phyloP scores from a whole-genome alignment of 164 flowering plant species.

The Echeveria elegans region DNA sequence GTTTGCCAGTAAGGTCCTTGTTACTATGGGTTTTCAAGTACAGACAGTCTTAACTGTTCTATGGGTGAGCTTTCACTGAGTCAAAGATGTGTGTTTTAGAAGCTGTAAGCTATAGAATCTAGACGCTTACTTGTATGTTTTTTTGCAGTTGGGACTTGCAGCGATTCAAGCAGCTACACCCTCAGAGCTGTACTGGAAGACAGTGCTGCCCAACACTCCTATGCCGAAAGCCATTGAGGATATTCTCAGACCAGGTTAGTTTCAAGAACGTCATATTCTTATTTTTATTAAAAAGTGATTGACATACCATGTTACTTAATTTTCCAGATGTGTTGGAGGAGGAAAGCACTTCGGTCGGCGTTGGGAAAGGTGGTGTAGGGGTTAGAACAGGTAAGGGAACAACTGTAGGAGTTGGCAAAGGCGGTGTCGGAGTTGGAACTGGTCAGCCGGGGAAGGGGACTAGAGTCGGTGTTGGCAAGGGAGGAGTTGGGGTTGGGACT shows the following conservation, averaged over 20 bases:
- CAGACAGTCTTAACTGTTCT: constrained; percentile 14
- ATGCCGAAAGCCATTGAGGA: constrained; percentile 30
- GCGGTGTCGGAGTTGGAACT: constrained; percentile 1
- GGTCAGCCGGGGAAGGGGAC: constrained; percentile 10
- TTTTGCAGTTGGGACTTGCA: constrained; percentile 27
- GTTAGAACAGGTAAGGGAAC: constrained; percentile 13
- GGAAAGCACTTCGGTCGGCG: constrained; percentile 22
- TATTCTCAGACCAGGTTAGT: constrained; percentile 28
- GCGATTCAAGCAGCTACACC: constrained; percentile 32
- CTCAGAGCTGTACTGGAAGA: constrained; percentile 36
- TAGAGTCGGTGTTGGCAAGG: constrained; percentile 11
- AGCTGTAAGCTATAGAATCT: background rate
- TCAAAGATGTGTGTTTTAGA: background rate
- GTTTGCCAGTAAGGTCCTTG: background rate
- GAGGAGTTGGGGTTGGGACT: constrained; percentile 16
- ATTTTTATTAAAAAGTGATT: background rate
- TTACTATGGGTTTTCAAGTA: constrained; percentile 19
- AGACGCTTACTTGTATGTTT: constrained; percentile 1
- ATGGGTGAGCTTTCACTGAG: constrained; percentile 15
- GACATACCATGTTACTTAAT: background rate
- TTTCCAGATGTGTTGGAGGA: constrained; percentile 24
- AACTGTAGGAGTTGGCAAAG: constrained; percentile 14
- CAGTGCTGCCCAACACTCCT: constrained; percentile 31
- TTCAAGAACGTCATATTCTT: background rate
- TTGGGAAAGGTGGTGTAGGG: constrained; percentile 8